Evolutionary conservation across 2,329 filamentous ascomycete genomes (phyloP).

Genomic region (Phaeomoniella chlamydospora): DNA sequence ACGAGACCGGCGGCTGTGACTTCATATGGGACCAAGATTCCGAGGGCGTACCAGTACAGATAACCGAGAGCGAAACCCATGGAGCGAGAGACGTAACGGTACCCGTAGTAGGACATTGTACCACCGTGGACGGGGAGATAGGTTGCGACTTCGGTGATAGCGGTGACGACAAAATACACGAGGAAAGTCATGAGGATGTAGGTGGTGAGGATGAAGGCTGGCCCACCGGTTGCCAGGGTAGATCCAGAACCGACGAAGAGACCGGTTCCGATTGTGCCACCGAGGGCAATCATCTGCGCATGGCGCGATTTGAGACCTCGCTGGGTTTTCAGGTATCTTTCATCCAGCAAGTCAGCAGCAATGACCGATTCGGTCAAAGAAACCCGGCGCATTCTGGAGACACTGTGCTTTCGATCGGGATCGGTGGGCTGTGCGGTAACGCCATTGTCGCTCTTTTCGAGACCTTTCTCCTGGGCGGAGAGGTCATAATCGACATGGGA

Average conservation of each 20-base stretch:
- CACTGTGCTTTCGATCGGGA: not conserved
- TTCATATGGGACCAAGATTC: constrained; percentile 39
- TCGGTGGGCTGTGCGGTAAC: not conserved
- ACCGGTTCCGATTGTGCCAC: constrained; percentile 11
- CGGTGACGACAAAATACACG: constrained; percentile 33
- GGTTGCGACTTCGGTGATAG: constrained; percentile 24
- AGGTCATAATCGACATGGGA: not conserved
- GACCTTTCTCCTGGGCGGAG: not conserved
- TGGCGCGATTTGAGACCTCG: constrained; percentile 27
- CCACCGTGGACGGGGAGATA: constrained; percentile 29
- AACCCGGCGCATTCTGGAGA: not conserved
- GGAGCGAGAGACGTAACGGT: constrained; percentile 26
- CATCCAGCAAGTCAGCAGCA: constrained; percentile 23
- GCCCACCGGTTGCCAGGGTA: constrained; percentile 8
- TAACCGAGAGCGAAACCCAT: constrained; percentile 28
- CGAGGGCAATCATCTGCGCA: constrained; percentile 20
- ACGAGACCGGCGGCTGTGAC: constrained; percentile 53
- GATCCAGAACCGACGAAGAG: constrained; percentile 11
- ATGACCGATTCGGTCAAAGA: constrained; percentile 16
- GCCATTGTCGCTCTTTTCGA: not conserved
- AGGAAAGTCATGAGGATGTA: constrained; percentile 24
- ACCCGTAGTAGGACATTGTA: constrained; percentile 28
- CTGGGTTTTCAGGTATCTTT: constrained; percentile 22
- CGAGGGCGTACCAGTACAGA: constrained; percentile 32
- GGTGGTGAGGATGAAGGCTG: constrained; percentile 10